These are phyloP conservation scores for Paecilomyces fulvus DNA, from an alignment of 2,329 filamentous ascomycete genomes.

Conservation along the genomic window DNA sequence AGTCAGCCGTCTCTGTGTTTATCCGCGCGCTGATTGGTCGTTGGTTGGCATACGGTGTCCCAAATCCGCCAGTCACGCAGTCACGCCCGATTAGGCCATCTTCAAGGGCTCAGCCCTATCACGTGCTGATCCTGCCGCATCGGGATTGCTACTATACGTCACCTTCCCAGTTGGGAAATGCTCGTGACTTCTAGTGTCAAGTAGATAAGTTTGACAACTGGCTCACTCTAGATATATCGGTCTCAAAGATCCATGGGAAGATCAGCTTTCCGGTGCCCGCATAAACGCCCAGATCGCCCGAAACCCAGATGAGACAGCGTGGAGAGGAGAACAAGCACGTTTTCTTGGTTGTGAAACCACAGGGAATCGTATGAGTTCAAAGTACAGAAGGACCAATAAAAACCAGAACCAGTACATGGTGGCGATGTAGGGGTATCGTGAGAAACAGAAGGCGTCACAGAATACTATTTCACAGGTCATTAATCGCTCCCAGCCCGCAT, in stretches of 20 bases:
- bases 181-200: background rate
- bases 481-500: background rate
- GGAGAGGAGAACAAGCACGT: background rate
- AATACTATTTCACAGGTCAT: background rate
- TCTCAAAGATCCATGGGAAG: background rate
- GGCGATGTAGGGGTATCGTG: background rate
- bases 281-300: background rate
- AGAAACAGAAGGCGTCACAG: background rate
- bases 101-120: slow-evolving; percentile 12
- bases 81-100: slow-evolving; percentile 8
- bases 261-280: background rate
- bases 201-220: background rate
- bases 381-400: background rate
- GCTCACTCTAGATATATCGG: background rate
- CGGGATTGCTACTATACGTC: background rate
- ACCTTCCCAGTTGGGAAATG: background rate
- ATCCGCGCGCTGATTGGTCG: slow-evolving; percentile 13
- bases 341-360: background rate
- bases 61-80: slow-evolving; percentile 8
- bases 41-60: slow-evolving; percentile 10
- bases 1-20: slow-evolving; percentile 12
- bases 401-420: background rate
- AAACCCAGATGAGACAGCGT: background rate
- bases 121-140: slow-evolving; percentile 15
- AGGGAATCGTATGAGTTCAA: background rate